A percentile compares a stretch with the other conserved stretches of the same genome.
Conservation (phyloP, 2,329 filamentous ascomycete species). For the Ampelomyces quisqualis region DNA sequence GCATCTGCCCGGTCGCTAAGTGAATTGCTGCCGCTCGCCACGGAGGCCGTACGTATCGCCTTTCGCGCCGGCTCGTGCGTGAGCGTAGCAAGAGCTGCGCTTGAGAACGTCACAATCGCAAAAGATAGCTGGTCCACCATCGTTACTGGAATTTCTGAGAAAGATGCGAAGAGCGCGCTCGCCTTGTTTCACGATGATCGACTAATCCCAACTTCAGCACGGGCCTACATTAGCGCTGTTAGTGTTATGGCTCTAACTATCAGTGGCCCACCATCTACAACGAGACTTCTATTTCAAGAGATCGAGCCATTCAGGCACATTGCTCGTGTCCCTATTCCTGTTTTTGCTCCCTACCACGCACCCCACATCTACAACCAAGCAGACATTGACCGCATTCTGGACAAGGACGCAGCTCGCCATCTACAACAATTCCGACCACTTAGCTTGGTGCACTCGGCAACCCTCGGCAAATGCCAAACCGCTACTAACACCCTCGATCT, state of each 20-base stretch:
- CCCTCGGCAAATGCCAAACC: slow-evolving; percentile 49
- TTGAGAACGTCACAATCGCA: slow-evolving; percentile 56
- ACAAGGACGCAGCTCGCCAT: slow-evolving; percentile 42
- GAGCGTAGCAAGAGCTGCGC: slow-evolving; percentile 45
- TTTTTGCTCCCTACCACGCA: slow-evolving; percentile 62
- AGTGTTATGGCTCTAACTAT: slow-evolving; percentile 61
- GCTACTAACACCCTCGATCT: slow-evolving; percentile 51
- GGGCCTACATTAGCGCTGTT: slow-evolving; percentile 61
- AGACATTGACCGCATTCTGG: slow-evolving; percentile 56
- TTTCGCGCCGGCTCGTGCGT: slow-evolving; percentile 61
- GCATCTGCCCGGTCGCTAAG: slow-evolving; percentile 63
- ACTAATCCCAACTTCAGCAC: slow-evolving; percentile 51
- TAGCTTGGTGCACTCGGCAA: slow-evolving; percentile 51
- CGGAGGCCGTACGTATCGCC: slow-evolving; percentile 65
- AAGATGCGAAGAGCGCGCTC: slow-evolving; percentile 54
- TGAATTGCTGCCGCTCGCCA: slow-evolving; percentile 61
- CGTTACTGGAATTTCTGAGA: slow-evolving; percentile 58
- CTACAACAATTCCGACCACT: slow-evolving; percentile 47
- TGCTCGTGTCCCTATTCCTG: slow-evolving; percentile 55
- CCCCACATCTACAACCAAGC: slow-evolving; percentile 54
- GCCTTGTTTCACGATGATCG: slow-evolving; percentile 60
- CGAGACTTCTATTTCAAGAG: slow-evolving; percentile 54
- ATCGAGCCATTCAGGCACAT: slow-evolving; percentile 51
- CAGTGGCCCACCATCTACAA: slow-evolving; percentile 58
- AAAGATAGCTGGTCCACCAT: slow-evolving; percentile 68